Conservation (phyloP, 2,329 filamentous ascomycete genomes). For the Xylariaceae sp. region DNA sequence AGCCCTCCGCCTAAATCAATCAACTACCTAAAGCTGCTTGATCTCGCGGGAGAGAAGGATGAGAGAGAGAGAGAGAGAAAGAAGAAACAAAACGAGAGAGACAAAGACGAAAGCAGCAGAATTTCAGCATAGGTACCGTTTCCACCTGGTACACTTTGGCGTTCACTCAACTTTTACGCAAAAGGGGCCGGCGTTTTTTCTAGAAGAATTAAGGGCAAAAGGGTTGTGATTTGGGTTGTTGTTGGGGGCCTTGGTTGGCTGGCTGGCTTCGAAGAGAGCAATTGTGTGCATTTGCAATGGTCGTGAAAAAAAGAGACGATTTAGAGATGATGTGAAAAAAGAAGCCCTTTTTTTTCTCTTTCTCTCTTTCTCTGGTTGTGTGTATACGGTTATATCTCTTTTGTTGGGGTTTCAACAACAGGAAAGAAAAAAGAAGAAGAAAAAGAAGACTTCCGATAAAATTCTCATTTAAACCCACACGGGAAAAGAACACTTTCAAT, state of each 20-base stretch:
- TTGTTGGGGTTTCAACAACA: constrained; percentile 27
- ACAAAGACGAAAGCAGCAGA: constrained; percentile 7
- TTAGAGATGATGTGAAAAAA: too few species aligned
- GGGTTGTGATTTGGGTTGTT: constrained; percentile 5
- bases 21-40: constrained; percentile 16
- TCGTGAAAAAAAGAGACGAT: too few species aligned
- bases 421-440: constrained; percentile 14
- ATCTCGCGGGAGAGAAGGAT: constrained; percentile 11
- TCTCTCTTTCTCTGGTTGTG: constrained; percentile 2
- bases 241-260: too few species aligned
- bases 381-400: constrained; percentile 15
- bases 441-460: constrained; percentile 9
- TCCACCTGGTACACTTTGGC: constrained; percentile 29
- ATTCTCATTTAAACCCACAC: constrained; percentile 6
- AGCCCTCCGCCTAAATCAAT: constrained; percentile 36
- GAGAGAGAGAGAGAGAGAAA: not conserved
- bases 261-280: too few species aligned
- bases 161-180: constrained; percentile 35
- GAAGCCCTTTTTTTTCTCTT: too few species aligned
- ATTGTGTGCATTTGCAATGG: too few species aligned
- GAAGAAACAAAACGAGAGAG: constrained; percentile 4
- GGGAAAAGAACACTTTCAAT: not conserved
- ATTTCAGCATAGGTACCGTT: constrained; percentile 22
- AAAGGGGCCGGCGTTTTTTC: constrained; percentile 29
- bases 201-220: constrained; percentile 17